Conservation (phyloP, 2,329 filamentous ascomycete species). For the Chaetomiaceae sp. region DNA sequence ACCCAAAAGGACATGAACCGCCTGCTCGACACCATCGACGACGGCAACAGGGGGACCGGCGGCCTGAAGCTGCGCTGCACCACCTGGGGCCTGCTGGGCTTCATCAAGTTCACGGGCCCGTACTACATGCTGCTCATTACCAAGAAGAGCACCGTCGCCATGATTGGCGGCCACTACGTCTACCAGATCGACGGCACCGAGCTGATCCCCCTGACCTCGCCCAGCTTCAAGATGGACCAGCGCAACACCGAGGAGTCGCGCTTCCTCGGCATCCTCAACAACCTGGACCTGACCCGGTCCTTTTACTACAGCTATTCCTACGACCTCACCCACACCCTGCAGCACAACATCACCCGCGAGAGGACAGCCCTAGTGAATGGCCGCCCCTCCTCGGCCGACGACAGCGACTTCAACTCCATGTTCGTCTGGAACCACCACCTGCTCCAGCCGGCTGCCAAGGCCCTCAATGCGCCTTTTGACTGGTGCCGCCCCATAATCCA, state of each 20-base stretch:
- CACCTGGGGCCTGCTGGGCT: constrained; percentile 90
- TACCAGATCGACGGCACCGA: constrained; percentile 96
- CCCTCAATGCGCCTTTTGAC: constrained; percentile 77
- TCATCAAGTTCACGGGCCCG: constrained; percentile 90
- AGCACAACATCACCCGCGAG: constrained; percentile 85
- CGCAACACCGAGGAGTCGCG: constrained; percentile 82
- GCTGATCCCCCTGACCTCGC: constrained; percentile 77
- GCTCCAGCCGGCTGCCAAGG: constrained; percentile 65
- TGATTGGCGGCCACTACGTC: constrained; percentile 92
- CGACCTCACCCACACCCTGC: constrained; percentile 86
- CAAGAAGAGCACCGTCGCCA: constrained; percentile 91
- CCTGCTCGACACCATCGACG: constrained; percentile 88
- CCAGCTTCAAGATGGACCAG: constrained; percentile 70
- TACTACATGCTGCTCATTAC: constrained; percentile 98
- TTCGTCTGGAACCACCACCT: constrained; percentile 97
- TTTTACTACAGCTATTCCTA: constrained; percentile 99
- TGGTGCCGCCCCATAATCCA: constrained; percentile 97
- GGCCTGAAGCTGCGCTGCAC: constrained; percentile 86
- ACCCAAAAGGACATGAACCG: constrained; percentile 88
- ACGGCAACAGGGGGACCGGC: constrained; percentile 87
- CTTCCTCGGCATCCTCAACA: constrained; percentile 83
- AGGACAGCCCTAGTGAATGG: constrained; percentile 66
- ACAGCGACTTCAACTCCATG: constrained; percentile 77
- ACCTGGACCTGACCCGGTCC: constrained; percentile 81
- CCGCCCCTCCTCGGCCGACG: constrained; percentile 50